Base-by-base conservation (phyloP, 345 rosid species). In the Microthlaspi erraticum region DNA sequence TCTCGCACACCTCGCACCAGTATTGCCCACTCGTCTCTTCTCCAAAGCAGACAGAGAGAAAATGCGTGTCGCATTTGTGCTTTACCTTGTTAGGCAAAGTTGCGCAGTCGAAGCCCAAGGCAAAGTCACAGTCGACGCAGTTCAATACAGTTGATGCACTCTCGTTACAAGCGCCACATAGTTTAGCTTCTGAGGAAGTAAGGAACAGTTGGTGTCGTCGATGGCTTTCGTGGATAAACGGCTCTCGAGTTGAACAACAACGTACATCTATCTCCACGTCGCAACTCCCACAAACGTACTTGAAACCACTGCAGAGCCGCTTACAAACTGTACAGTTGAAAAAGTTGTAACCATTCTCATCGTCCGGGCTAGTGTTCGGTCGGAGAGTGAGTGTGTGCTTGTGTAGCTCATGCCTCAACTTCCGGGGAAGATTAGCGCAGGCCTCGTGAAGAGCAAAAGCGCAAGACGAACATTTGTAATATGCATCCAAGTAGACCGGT, bases 391-490 rank as follows among this genome's bases (percentile, higher is more conserved):
- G 62, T 11, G 45, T 36, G 23, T 57, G 62, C 45, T 57, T 57
- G 62, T 57, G 62, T 57, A 57, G 62, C 62, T 57, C 62, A 37
- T 57, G 32, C 13, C 62, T 57, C 37, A 57, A 37, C 62, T 57
- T 57, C 32, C 62, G 32, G 31, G 31, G 45, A 37, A 57, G 44
- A 3, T 7, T 18, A 10, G 44, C 62, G 45, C 62, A 57, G 6
- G 62, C 37, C 45, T 57, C 0, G 44, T 57, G 62, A 57, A 37
- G 55, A 46, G 46, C 41, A 46, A 10, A 63, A 45, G 2, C 42
- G 46, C 68, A 63, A 5, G 0, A 8, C 32, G 12, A 29, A 63
- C 68, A 63, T 17, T 5, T 33, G 43, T 63, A 46, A 34, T 3
- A 45, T 33, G 68, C 2, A 17, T 33, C 1, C 6, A 33, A 32